phyloP scores from a whole-genome alignment of 2,329 filamentous ascomycete species.

The Amylocarpus encephaloides region DNA sequence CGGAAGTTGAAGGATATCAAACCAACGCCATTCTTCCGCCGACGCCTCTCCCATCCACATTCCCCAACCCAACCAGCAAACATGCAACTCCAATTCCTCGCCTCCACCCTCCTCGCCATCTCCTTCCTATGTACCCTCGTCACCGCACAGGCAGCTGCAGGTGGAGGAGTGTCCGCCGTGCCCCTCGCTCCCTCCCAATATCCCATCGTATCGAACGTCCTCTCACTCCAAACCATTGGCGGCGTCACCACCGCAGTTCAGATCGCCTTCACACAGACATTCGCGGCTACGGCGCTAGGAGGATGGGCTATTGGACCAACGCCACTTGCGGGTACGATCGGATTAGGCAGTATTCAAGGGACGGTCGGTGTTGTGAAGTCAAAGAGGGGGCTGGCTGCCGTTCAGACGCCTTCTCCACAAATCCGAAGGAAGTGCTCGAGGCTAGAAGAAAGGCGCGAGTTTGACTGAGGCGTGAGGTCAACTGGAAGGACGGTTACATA shows the following conservation, averaged over 20 bases:
- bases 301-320: conserved; percentile 26
- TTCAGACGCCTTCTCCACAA: conserved; percentile 5
- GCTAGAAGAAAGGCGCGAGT: too few relatives aligned
- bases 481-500: too few relatives aligned
- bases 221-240: conserved; percentile 16
- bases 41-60: too few relatives aligned
- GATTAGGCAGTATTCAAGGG: conserved; percentile 22
- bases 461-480: too few relatives aligned
- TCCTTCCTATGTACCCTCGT: neutral
- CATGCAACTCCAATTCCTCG: too few relatives aligned
- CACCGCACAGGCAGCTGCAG: conserved; percentile 5
- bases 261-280: conserved; percentile 25
- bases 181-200: conserved; percentile 14
- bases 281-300: conserved; percentile 27
- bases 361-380: conserved; percentile 8
- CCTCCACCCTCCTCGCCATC: neutral
- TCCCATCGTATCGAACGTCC: conserved; percentile 13
- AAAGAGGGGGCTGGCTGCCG: conserved; percentile 6
- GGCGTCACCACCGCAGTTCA: conserved; percentile 17
- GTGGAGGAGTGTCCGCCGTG: neutral
- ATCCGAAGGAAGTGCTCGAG: neutral
- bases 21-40: too few relatives aligned
- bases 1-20: too few relatives aligned
- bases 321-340: conserved; percentile 22
- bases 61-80: too few relatives aligned